phyloP scores from a whole-genome alignment of 495 filamentous ascomycete species.

The Apodospora peruviana region DNA sequence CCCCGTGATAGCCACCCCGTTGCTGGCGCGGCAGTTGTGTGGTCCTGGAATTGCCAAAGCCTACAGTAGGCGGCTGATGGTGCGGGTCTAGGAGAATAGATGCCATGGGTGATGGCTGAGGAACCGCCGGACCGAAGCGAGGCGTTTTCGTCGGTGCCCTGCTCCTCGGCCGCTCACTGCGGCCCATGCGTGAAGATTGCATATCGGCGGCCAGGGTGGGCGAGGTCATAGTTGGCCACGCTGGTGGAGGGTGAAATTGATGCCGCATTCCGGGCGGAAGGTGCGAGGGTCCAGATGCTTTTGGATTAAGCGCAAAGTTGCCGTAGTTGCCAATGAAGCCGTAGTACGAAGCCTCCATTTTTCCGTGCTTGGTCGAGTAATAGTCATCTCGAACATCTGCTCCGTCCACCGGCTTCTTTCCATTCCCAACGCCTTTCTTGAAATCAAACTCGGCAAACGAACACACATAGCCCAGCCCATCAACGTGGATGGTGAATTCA shows the following conservation, averaged over 20 bases:
- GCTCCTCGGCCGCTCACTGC: conserved; percentile 33
- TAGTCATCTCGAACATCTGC: conserved; percentile 79
- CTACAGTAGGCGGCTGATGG: conserved; percentile 65
- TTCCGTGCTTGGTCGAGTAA: conserved; percentile 89
- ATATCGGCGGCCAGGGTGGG: conserved; percentile 53
- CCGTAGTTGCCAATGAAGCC: conserved; percentile 90
- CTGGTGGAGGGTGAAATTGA: conserved; percentile 74
- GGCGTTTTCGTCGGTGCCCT: conserved; percentile 20
- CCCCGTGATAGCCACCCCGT: conserved; percentile 35
- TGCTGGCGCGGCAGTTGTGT: conserved; percentile 35
- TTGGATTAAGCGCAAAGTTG: conserved; percentile 67
- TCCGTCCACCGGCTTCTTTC: conserved; percentile 22
- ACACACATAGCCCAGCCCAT: conserved; percentile 92
- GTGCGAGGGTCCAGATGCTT: conserved; percentile 42
- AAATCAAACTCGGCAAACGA: conserved; percentile 98
- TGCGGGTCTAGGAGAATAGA: conserved; percentile 82
- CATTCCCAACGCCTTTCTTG: conserved; percentile 67
- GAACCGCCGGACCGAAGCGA: conserved; percentile 25
- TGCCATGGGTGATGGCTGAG: conserved; percentile 52
- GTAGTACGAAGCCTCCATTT: conserved; percentile 93
- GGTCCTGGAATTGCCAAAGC: conserved; percentile 27
- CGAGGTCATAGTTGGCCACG: conserved; percentile 66
- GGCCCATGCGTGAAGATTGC: conserved; percentile 45
- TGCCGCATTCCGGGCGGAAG: conserved; percentile 45
- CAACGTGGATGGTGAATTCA: conserved; percentile 94